Evolutionary conservation across 2,329 filamentous ascomycete species (phyloP).

Genomic region (Gnomoniopsis smithogilvyi): DNA sequence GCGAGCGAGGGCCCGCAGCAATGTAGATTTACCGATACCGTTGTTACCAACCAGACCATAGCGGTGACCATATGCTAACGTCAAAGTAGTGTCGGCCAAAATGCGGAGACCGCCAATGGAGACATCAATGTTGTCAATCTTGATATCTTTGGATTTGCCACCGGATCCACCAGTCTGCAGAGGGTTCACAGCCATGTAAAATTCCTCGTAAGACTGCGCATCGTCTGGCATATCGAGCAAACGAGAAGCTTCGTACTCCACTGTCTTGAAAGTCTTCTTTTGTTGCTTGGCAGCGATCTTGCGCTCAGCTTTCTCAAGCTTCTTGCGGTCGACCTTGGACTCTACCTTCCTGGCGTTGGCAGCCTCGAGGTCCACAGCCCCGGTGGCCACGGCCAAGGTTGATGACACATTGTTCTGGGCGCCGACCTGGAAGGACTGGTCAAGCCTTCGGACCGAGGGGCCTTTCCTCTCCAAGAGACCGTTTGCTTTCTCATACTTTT

Average conservation of each 20-base stretch:
- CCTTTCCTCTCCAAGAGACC: conserved; percentile 70
- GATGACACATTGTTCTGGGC: conserved; percentile 95
- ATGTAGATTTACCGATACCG: conserved; percentile 97
- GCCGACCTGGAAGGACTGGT: conserved; percentile 93
- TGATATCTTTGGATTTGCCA: conserved; percentile 97
- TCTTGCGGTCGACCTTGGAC: conserved; percentile 96
- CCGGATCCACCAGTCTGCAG: conserved; percentile 75
- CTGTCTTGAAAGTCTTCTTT: conserved; percentile 97
- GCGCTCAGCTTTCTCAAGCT: conserved; percentile 95
- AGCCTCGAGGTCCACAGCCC: conserved; percentile 86
- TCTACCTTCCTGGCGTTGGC: conserved; percentile 92
- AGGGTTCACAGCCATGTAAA: conserved; percentile 99
- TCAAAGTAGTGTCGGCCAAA: conserved; percentile 84
- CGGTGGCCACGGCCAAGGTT: conserved; percentile 81
- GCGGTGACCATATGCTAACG: conserved; percentile 84
- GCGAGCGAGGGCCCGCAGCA: conserved; percentile 84
- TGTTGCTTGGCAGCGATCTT: conserved; percentile 98
- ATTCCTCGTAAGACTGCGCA: conserved; percentile 94
- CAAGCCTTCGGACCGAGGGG: conserved; percentile 77
- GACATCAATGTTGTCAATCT: conserved; percentile 93
- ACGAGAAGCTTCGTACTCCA: conserved; percentile 93
- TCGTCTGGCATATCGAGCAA: conserved; percentile 80
- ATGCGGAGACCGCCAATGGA: conserved; percentile 88
- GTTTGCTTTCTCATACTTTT: conserved; percentile 72
- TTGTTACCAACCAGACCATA: conserved; percentile 99